Evolutionary conservation across 306 rosid genomes (phyloP).

Genomic region (Quercus bicolor): DNA sequence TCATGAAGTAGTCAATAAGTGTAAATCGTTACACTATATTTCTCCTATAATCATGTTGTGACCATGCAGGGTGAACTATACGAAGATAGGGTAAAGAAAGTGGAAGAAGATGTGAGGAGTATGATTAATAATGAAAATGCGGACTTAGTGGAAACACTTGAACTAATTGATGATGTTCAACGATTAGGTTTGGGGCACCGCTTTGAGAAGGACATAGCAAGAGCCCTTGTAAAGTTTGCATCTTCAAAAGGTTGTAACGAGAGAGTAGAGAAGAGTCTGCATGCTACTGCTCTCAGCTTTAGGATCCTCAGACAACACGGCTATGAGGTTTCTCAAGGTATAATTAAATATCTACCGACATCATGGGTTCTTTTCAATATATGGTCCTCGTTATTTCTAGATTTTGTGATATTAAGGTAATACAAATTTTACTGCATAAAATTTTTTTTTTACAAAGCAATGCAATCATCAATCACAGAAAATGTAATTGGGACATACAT

Average conservation of each 20-base stretch:
- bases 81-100: constrained; percentile 1
- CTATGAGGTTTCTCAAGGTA: constrained; percentile 37
- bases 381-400: too few relatives aligned
- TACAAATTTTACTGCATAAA: too few relatives aligned
- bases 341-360: too few relatives aligned
- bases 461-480: too few relatives aligned
- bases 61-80: constrained; percentile 12
- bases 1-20: too few relatives aligned
- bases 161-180: constrained; percentile 33
- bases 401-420: too few relatives aligned
- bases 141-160: constrained; percentile 12
- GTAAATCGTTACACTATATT: too few relatives aligned
- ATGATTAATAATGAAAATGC: constrained; percentile 31
- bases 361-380: neutral
- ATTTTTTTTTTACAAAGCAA: too few relatives aligned
- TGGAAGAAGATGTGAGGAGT: constrained; percentile 31
- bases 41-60: neutral
- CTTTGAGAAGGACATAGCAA: constrained; percentile 35
- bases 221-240: constrained; percentile 17
- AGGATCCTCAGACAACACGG: constrained; percentile 52
- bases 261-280: constrained; percentile 1
- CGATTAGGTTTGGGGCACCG: constrained; percentile 33
- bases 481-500: too few relatives aligned
- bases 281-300: constrained; percentile 36
- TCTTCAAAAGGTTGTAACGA: neutral